Evolutionary conservation across 2,329 filamentous ascomycete species (phyloP).

Genomic region (Scytalidium lignicola): DNA sequence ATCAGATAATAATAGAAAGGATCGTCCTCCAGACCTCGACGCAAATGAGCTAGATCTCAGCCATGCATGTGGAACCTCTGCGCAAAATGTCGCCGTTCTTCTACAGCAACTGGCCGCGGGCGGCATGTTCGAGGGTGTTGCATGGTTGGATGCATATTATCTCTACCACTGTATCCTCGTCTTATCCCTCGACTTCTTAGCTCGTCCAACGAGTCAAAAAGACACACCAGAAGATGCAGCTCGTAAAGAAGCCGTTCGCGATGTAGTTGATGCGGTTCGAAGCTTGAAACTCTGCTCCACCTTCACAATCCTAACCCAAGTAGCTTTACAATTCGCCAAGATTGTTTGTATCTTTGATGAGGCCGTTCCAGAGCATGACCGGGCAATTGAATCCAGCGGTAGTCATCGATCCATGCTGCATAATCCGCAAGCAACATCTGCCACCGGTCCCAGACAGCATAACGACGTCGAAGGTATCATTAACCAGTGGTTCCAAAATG

Average conservation of each 20-base stretch:
- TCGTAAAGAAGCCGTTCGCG: slow-evolving; percentile 20
- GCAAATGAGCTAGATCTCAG: slow-evolving; percentile 20
- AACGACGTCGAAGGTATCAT: slow-evolving; percentile 8
- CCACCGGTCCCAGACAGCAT: slow-evolving; percentile 8
- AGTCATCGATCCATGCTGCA: neutral
- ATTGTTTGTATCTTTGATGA: slow-evolving; percentile 25
- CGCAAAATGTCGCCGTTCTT: slow-evolving; percentile 15
- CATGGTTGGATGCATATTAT: slow-evolving; percentile 26
- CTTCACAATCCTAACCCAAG: slow-evolving; percentile 23
- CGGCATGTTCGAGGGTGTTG: slow-evolving; percentile 21
- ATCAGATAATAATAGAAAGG: slow-evolving; percentile 20
- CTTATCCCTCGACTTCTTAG: slow-evolving; percentile 24
- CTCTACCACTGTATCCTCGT: slow-evolving; percentile 25
- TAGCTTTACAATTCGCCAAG: slow-evolving; percentile 24
- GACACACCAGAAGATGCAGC: slow-evolving; percentile 22
- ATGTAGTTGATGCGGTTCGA: slow-evolving; percentile 20
- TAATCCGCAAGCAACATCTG: slow-evolving; percentile 1
- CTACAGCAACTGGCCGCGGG: slow-evolving; percentile 18
- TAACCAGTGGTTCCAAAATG: slow-evolving; percentile 22
- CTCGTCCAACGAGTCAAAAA: slow-evolving; percentile 20
- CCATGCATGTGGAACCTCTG: slow-evolving; percentile 19
- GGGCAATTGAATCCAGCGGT: neutral
- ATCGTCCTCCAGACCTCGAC: slow-evolving; percentile 20
- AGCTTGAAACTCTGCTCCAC: slow-evolving; percentile 22
- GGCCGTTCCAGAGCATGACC: neutral